These are phyloP conservation scores for Akanthomyces muscarius DNA, from an alignment of 2,329 filamentous ascomycete genomes.

Conservation along the genomic window DNA sequence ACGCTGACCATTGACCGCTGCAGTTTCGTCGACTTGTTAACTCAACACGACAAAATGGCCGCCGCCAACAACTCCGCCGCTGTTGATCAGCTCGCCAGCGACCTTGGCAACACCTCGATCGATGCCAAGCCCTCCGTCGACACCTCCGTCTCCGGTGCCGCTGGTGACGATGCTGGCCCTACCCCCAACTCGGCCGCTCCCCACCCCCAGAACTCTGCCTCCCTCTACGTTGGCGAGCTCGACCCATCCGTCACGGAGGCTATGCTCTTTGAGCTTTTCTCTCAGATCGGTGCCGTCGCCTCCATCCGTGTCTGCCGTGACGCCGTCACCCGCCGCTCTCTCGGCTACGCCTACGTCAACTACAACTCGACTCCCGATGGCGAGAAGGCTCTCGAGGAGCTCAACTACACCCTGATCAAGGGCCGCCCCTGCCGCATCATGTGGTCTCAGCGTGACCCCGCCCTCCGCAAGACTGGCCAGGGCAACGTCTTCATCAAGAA, in stretches of 20 bases:
- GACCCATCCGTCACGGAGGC: slow-evolving; percentile 97
- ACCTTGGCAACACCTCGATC: slow-evolving; percentile 68
- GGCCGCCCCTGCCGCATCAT: slow-evolving; percentile 98
- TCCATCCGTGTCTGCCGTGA: slow-evolving; percentile 99
- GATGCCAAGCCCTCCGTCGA: slow-evolving; percentile 68
- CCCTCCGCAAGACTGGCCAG: slow-evolving; percentile 97
- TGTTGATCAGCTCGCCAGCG: slow-evolving; percentile 77
- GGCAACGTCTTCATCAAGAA: slow-evolving; percentile 99
- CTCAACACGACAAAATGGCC: slow-evolving; percentile 49
- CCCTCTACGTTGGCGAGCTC: slow-evolving; percentile 97
- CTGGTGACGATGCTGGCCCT: slow-evolving; percentile 54
- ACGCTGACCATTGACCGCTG: slow-evolving; percentile 17
- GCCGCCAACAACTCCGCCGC: slow-evolving; percentile 54
- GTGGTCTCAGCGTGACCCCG: slow-evolving; percentile 99
- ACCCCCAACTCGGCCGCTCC: slow-evolving; percentile 70
- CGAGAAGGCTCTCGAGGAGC: slow-evolving; percentile 96
- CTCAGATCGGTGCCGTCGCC: slow-evolving; percentile 95
- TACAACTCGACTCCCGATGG: slow-evolving; percentile 97
- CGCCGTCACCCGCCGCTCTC: slow-evolving; percentile 94
- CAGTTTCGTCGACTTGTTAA: slow-evolving; percentile 20
- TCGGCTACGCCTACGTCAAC: slow-evolving; percentile 99
- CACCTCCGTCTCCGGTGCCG: slow-evolving; percentile 55
- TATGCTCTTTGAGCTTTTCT: slow-evolving; percentile 99
- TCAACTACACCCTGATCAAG: slow-evolving; percentile 99
- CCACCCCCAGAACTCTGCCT: slow-evolving; percentile 89